Base-by-base conservation (phyloP, 441 rosid species). In the Populus trichocarpa region DNA sequence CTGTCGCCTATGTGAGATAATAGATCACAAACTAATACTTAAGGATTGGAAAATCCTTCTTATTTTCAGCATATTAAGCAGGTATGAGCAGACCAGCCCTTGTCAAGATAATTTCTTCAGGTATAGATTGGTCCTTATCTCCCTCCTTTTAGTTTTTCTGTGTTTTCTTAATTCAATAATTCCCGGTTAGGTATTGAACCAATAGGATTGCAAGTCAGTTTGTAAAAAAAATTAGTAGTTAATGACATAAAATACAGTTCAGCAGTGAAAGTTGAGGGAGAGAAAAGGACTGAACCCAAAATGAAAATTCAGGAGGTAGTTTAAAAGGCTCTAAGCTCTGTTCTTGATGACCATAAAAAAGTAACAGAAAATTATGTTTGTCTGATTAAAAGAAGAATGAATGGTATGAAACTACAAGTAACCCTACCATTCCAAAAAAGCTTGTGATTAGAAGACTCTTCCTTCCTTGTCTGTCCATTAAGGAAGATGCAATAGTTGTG, bases 401-500 rank as follows among this genome's bases (percentile, higher is more conserved):
- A 65, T 36, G 53, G 66, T 30, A 78, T 50, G 36, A n/a, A 40
- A 33, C 16, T 33, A 14, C 67, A 80, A 72, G 8, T 61, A 76
- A 35, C 33, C 77, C 28, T 88, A 94, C 99, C 98, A 96, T 96
- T 88, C 98, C 98, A 46, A 87, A 75, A 84, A 96, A 96, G 88
- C 99, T 96, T 77, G 85, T 93, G 50, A 93, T 84, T 73, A 96
- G 81, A 72, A 96, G 98, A 86, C 96, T 93, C 84, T 93, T 96
- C 82, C 99, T 89, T 85, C 99, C 99, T 88, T 92, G 92, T 80
- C 80, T 90, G 89, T 96, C 99, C 99, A 96, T 96, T 84, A 96
- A 88, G 46, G 97, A 96, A 63, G 99, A 96, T 38, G 99, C 98
- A 83, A 94, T 82, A 66, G 93, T 89, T 72, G 99, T 96, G 76